Conservation (phyloP, 768 basidiomycete genomes). For the Sporobolomyces phaffii region DNA sequence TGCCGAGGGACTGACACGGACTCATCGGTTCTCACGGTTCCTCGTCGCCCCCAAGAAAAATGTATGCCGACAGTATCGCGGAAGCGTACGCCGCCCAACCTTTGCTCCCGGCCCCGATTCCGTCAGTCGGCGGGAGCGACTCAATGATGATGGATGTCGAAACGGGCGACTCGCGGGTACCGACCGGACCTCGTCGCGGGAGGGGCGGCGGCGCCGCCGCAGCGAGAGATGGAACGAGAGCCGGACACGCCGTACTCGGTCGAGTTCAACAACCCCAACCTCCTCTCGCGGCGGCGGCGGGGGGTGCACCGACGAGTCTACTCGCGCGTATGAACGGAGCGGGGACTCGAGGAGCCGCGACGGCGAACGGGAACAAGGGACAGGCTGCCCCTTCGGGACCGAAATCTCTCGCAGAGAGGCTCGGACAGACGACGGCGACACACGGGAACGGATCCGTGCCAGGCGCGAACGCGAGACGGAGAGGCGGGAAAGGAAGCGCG, state of each 20-base stretch:
- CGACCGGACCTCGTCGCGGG: neutral
- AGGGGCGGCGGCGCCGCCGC: neutral
- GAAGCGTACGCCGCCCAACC: neutral
- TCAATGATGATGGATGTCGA: slow-evolving; percentile 32
- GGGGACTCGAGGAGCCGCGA: no score
- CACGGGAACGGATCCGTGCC: no score
- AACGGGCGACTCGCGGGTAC: neutral
- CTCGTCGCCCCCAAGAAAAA: no score
- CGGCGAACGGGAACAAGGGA: neutral
- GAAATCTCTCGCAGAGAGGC: neutral
- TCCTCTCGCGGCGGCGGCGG: neutral
- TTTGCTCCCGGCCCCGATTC: no score
- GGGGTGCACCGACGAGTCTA: neutral
- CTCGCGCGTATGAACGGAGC: neutral
- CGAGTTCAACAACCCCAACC: neutral
- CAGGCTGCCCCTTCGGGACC: neutral
- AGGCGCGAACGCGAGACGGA: neutral
- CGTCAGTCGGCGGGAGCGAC: no score
- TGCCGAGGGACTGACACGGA: no score
- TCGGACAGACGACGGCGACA: neutral
- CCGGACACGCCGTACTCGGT: neutral
- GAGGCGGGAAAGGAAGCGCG: no score
- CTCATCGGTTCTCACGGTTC: no score
- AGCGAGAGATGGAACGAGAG: neutral
- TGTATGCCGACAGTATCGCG: slow-evolving; percentile 22